These are phyloP conservation scores for Fusarium napiforme DNA, from an alignment of 2,329 filamentous ascomycete genomes.

Conservation along the genomic window DNA sequence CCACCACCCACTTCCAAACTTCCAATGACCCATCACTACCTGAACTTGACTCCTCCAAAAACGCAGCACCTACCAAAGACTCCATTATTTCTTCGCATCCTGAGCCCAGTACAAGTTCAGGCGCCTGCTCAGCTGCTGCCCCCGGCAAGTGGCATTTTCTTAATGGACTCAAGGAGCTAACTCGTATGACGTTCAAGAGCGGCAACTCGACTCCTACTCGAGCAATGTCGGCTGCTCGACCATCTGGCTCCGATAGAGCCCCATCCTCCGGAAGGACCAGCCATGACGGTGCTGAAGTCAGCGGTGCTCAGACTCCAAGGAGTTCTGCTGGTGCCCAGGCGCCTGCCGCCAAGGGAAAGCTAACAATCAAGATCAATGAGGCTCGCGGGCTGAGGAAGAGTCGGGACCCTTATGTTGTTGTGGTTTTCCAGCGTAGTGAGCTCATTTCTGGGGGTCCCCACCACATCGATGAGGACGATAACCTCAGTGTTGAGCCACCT, in stretches of 20 bases:
- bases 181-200: conserved; percentile 85
- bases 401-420: conserved; percentile 93
- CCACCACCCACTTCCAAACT: conserved; percentile 43
- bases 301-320: conserved; percentile 64
- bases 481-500: conserved; percentile 58
- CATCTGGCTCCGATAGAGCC: conserved; percentile 59
- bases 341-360: conserved; percentile 82
- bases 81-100: conserved; percentile 44
- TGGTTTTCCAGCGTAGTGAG: conserved; percentile 96
- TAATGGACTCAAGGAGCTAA: conserved; percentile 86
- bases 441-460: conserved; percentile 90
- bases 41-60: conserved; percentile 32
- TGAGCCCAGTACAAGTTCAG: conserved; percentile 61
- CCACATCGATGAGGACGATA: conserved; percentile 69
- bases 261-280: conserved; percentile 52
- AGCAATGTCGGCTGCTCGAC: conserved; percentile 76
- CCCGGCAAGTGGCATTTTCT: conserved; percentile 69
- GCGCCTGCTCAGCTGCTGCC: conserved; percentile 51
- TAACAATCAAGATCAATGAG: conserved; percentile 89
- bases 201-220: conserved; percentile 90
- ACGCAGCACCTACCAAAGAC: conserved; percentile 34
- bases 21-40: conserved; percentile 40
- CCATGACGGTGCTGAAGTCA: conserved; percentile 57
- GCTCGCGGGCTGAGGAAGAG: conserved; percentile 84
- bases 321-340: conserved; percentile 68